Evolutionary conservation across 148 eudicot genomes (phyloP), one percentile per base, ranked within the genome.

Genomic region (Chenopodium quinoa): DNA sequence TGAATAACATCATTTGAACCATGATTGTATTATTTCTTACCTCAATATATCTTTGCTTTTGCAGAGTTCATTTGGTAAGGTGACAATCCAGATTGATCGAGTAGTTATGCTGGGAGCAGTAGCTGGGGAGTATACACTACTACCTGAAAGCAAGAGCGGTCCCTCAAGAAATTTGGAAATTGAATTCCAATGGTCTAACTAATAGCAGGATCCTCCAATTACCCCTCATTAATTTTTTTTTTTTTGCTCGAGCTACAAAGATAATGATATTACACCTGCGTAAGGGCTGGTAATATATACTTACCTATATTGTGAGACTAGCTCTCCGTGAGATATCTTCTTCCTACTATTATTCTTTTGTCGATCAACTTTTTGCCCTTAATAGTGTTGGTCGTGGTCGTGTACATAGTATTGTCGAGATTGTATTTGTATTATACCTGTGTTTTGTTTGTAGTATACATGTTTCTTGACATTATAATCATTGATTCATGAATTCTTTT

Each of bases 81-180:
- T 97, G 81, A 97, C 99, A 8, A 94, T 97, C 88, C 99, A 94
- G 89, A 97, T 97, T 17, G 99, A 97, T 80, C 92, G 95, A 29
- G 99, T 97, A 17, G 99, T 97, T 37, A 92, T 93, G 97, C 86
- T 92, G 72, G 99, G 99, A 76, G 92, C 98, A 48, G 98, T 93
- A 58, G 94, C 97, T 3, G 98, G 98, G 25, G 98, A 92, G 86
- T 97, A 97, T 85, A 90, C 92, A 7, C 83, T 97, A 75, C 86
- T 97, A 76, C 99, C 99, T 0, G 94, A 94, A 82, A 97, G 99
- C 93, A 94, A 97, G 89, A 97, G 96, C 56, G 99, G 98, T 40
- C 92, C 97, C 1, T 88, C 97, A 25, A 90, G 99, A 78, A 97
- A 91, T 82, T 82, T 97, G 83, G 98, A 94, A 86, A 97, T 97